Evolutionary conservation across 2,329 filamentous ascomycete genomes (phyloP).

Genomic region (Didymella sp.): DNA sequence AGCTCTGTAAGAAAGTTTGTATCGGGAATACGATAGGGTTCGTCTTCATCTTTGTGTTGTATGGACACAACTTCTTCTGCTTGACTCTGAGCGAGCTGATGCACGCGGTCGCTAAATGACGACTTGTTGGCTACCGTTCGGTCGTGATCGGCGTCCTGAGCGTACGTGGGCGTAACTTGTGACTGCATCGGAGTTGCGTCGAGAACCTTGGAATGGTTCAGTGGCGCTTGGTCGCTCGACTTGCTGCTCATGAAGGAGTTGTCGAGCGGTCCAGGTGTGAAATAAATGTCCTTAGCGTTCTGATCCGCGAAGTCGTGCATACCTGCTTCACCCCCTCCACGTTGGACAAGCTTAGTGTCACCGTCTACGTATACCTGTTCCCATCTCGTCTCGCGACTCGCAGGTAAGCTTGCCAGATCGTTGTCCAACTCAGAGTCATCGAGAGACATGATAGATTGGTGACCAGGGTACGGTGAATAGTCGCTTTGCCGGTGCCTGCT

Average conservation of each 20-base stretch:
- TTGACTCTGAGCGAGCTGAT: slow-evolving; percentile 34
- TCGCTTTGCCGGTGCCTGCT: slow-evolving; percentile 45
- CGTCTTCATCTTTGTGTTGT: slow-evolving; percentile 17
- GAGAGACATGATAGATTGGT: slow-evolving; percentile 49
- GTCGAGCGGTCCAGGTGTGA: slow-evolving; percentile 44
- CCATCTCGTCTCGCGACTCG: slow-evolving; percentile 47
- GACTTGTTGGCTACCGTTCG: slow-evolving; percentile 35
- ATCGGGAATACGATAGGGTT: slow-evolving; percentile 27
- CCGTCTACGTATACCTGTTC: slow-evolving; percentile 51
- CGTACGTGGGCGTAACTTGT: slow-evolving; percentile 16
- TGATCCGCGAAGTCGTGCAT: slow-evolving; percentile 43
- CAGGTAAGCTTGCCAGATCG: slow-evolving; percentile 44
- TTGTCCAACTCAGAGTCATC: slow-evolving; percentile 49
- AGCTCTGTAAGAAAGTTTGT: slow-evolving; percentile 38
- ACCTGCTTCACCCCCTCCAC: slow-evolving; percentile 39
- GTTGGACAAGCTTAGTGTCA: slow-evolving; percentile 47
- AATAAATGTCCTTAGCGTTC: slow-evolving; percentile 46
- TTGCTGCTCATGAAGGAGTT: slow-evolving; percentile 37
- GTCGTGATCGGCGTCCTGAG: slow-evolving; percentile 20
- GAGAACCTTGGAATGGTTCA: slow-evolving; percentile 32
- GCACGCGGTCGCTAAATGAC: slow-evolving; percentile 47
- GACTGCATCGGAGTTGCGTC: slow-evolving; percentile 30
- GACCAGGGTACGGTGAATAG: slow-evolving; percentile 45
- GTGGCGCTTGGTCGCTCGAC: slow-evolving; percentile 34
- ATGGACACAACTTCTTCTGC: slow-evolving; percentile 13